phyloP scores from a whole-genome alignment of 352 stramenopile genomes.

The Peronospora farinosa region DNA sequence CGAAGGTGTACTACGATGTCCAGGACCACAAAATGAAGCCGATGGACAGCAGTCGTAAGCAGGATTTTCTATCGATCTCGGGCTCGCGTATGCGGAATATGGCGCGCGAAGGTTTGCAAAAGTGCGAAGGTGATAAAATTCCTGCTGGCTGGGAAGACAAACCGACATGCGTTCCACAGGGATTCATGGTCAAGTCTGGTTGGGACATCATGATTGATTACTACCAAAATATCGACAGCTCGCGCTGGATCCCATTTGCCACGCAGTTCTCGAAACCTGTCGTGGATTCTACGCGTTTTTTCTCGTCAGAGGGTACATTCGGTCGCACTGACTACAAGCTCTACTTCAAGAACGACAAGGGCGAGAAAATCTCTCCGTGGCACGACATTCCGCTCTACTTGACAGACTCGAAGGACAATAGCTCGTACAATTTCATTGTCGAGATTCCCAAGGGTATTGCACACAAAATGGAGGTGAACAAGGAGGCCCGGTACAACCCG shows the following conservation, averaged over 20 bases:
- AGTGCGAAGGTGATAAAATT: constrained; percentile 78
- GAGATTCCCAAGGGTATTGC: constrained; percentile 97
- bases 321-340: constrained; percentile 74
- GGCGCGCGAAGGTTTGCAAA: constrained; percentile 90
- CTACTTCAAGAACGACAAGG: constrained; percentile 60
- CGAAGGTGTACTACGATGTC: constrained; percentile 97
- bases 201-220: constrained; percentile 99
- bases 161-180: constrained; percentile 91
- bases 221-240: constrained; percentile 93
- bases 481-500: constrained; percentile 89
- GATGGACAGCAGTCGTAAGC: constrained; percentile 84
- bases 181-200: constrained; percentile 97
- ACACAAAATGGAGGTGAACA: constrained; percentile 99
- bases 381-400: constrained; percentile 93
- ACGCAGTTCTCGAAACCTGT: constrained; percentile 54
- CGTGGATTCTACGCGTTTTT: constrained; percentile 39
- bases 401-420: constrained; percentile 30
- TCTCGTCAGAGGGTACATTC: constrained; percentile 59
- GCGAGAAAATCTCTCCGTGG: constrained; percentile 91
- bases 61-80: constrained; percentile 98
- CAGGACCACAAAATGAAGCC: constrained; percentile 97
- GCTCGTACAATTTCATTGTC: constrained; percentile 94
- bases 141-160: constrained; percentile 65
- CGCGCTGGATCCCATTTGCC: constrained; percentile 73
- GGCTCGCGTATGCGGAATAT: constrained; percentile 96